Evolutionary conservation across 192 early-diverging fungal genomes (phyloP).

Genomic region (Backusella sp.): DNA sequence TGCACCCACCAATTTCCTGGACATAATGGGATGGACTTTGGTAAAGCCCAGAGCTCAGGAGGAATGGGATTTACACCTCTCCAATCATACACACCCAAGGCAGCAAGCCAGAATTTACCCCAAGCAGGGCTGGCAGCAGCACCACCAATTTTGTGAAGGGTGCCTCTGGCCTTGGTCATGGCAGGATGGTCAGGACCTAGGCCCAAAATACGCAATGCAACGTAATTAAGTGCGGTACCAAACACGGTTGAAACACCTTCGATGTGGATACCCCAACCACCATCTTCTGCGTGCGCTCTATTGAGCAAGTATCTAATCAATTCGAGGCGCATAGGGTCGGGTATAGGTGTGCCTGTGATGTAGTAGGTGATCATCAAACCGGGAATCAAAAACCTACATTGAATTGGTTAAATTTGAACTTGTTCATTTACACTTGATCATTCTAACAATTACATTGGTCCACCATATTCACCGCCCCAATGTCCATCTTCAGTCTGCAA

Average conservation of each 20-base stretch:
- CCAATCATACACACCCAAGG: conserved; percentile 92
- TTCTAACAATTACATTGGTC: conserved; percentile 65
- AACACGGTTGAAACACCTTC: conserved; percentile 92
- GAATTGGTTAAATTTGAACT: neutral
- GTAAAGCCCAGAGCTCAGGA: conserved; percentile 91
- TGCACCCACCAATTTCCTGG: conserved; percentile 96
- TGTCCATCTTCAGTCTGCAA: conserved; percentile 93
- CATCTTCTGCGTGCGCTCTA: conserved; percentile 80
- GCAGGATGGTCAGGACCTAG: conserved; percentile 84
- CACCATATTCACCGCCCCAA: conserved; percentile 96
- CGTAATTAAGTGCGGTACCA: conserved; percentile 95
- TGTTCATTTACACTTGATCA: neutral
- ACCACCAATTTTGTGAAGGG: conserved; percentile 83
- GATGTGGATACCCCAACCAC: conserved; percentile 98
- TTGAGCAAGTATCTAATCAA: conserved; percentile 86
- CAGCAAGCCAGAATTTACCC: conserved; percentile 98
- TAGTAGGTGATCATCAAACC: conserved; percentile 89
- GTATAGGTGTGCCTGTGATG: conserved; percentile 71
- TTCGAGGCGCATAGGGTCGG: conserved; percentile 67
- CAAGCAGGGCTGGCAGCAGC: conserved; percentile 86
- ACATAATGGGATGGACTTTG: conserved; percentile 76
- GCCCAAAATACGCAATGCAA: conserved; percentile 84
- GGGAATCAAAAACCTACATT: conserved; percentile 76
- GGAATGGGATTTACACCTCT: conserved; percentile 95
- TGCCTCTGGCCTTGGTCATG: conserved; percentile 75